Evolutionary conservation across 1,284 basidiomycete genomes (phyloP), one percentile per base, ranked within the genome.

Genomic region (Papiliotrema terrestris): DNA sequence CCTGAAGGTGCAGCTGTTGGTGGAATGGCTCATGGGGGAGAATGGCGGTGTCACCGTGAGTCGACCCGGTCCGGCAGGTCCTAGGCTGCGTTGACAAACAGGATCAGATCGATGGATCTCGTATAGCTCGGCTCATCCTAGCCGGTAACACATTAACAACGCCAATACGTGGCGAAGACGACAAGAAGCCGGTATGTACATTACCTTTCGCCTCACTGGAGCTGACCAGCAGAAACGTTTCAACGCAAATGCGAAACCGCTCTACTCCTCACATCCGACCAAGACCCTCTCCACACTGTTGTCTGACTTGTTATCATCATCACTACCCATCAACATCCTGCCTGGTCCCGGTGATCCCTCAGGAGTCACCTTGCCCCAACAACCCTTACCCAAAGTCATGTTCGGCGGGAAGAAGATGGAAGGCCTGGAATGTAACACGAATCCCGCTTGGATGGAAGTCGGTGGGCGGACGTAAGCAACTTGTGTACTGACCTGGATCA

Each of bases 371-470:
- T 78, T 99, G 52, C 96, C 96, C 1, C 96, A 99, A 71, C 95
- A 98, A 71, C 83, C 91, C 0, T 82, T 98, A 63, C 96, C 96
- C 38, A 84, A 86, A 44, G 88, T 90, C 4, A 92, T 99, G 84
- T 88, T 99, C 59, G 89, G 90, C 20, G 79, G 82, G 1, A 75
- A 79, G 20, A 85, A 84, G 29, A 80, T 83, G 49, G 79, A 81
- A 37, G 72, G 71, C 81, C 87, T 98, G 65, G 77, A 80, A 42
- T 86, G 86, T 67, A 87, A 88, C 72, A 94, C 92, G 5, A 99
- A 98, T 72, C 96, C 96, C 2, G 84, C 85, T 25, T 97, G 91
- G 82, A 78, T 96, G 52, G 84, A 84, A 48, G 56, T 82, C 13
- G 80, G 76, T 2, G 75, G 73, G 3, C 73, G 71, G 44, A 78